Evolutionary conservation across 2,329 filamentous ascomycete genomes (phyloP).

Genomic region (Mycocentrospora acerina): DNA sequence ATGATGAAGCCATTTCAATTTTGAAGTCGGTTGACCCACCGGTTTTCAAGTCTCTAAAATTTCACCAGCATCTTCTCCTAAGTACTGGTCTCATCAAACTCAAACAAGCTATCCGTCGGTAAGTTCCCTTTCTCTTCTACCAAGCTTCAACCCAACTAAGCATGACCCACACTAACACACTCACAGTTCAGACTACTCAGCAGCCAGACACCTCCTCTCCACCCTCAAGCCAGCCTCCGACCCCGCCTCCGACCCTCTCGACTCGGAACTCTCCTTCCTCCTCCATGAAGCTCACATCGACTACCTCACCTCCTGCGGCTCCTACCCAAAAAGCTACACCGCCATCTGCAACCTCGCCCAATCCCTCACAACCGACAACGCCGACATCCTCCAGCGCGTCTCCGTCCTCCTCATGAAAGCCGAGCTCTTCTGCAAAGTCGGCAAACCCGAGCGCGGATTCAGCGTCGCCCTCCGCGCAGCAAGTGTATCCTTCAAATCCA

Average conservation of each 20-base stretch:
- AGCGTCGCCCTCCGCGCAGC: slow-evolving; percentile 75
- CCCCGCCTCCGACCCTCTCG: slow-evolving; percentile 46
- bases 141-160: not conserved
- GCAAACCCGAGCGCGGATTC: slow-evolving; percentile 72
- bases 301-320: slow-evolving; percentile 55
- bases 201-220: slow-evolving; percentile 58
- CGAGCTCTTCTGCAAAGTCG: slow-evolving; percentile 66
- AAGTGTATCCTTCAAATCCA: slow-evolving; percentile 69
- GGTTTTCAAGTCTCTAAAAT: slow-evolving; percentile 70
- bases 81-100: slow-evolving; percentile 68
- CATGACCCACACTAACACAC: no score
- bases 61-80: slow-evolving; percentile 71
- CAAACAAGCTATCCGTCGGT: slow-evolving; percentile 61
- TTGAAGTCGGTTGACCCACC: slow-evolving; percentile 64
- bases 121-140: slow-evolving; percentile 14
- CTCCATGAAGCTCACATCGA: slow-evolving; percentile 63
- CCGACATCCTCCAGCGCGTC: slow-evolving; percentile 68
- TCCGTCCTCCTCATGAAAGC: slow-evolving; percentile 73
- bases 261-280: slow-evolving; percentile 62
- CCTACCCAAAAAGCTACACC: slow-evolving; percentile 56
- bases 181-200: slow-evolving; percentile 56
- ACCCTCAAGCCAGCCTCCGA: slow-evolving; percentile 54
- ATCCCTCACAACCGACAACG: slow-evolving; percentile 55
- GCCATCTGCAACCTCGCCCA: slow-evolving; percentile 56
- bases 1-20: slow-evolving; percentile 64